Base-by-base conservation (phyloP, 352 stramenopile species). In the Saprolegnia diclina region DNA sequence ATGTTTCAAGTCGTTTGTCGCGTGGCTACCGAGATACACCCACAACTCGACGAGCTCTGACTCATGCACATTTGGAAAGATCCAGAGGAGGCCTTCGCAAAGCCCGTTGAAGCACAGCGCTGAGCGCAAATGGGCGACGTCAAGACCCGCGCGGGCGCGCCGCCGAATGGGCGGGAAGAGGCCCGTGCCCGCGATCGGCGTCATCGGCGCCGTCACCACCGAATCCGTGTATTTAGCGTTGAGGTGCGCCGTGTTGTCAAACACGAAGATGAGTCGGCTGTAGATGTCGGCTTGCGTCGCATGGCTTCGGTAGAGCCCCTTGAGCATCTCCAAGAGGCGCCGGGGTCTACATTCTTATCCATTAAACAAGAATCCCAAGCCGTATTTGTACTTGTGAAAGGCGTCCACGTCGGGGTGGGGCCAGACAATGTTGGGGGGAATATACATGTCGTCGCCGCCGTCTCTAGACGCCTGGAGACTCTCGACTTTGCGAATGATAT, bases 381-480 rank as follows among this genome's bases (percentile, higher is more conserved):
- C n/a, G n/a, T n/a, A n/a, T n/a, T 19, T 29, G 57, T 67, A 67
- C 46, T 67, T 67, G 40, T 16, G 63, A 32, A n/a, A 32, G 42
- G n/a, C 4, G 63, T 56, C 14, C 32, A 42, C 46, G 18, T 37
- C 42, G 40, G 52, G 24, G n/a, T 59, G 10, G 10, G 63, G 63
- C 63, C 63, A 69, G 14, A 69, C 13, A 54, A 69, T 69, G 32
- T 50, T 61, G n/a, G 63, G 63, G 4, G 63, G 63, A 19, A 69
- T 62, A 19, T 69, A 69, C n/a, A 69, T 32, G n/a, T 59, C 63
- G 16, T 35, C 26, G 14, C 42, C 42, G 45, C 14, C 10, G 18
- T 68, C 42, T 42, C 22, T 10, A 9, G 6, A 19, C 46, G 18
- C 4, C 7, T 68, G 35, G 42, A 61, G n/a, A 19, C 16, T 21